Evolutionary conservation across 208 protist genomes (phyloP).

Genomic region (Leishmania major): DNA sequence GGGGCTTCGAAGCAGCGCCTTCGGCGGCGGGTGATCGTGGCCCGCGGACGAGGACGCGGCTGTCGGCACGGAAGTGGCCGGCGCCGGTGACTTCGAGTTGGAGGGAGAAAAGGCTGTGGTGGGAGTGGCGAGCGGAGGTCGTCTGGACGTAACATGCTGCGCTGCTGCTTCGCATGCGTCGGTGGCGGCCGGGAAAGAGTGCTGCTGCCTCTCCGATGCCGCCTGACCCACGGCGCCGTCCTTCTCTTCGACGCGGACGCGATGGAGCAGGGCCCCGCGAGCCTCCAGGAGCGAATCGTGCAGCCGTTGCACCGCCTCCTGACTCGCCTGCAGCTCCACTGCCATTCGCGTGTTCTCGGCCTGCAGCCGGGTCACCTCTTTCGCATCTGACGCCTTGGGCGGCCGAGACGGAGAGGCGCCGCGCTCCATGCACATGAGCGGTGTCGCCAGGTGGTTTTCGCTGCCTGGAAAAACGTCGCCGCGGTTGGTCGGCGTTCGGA

Average conservation of each 20-base stretch:
- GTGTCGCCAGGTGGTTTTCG: not conserved
- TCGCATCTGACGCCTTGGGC: not conserved
- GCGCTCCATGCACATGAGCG: not conserved
- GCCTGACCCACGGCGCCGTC: not conserved
- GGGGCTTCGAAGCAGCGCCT: not conserved
- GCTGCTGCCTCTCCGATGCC: not conserved
- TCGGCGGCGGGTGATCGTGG: not conserved
- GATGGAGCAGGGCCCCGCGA: not conserved
- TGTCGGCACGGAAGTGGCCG: not conserved
- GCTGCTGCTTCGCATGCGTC: not conserved
- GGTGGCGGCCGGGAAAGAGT: not conserved
- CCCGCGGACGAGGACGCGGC: not conserved
- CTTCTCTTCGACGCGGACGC: not conserved
- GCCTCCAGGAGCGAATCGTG: constrained; percentile 17
- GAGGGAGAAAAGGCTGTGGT: constrained; percentile 9
- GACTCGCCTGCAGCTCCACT: constrained; percentile 19
- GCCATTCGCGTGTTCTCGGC: constrained; percentile 11
- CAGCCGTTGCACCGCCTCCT: constrained; percentile 14
- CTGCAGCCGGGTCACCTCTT: constrained; percentile 12
- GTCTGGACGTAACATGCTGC: not conserved
- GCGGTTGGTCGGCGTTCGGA: not conserved
- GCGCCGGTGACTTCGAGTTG: not conserved
- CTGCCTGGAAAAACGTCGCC: not conserved
- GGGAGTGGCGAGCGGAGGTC: constrained; percentile 4
- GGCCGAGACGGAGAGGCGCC: not conserved